Conservation (phyloP, 2,329 filamentous ascomycete genomes). For the Hyphodiscus sp. region DNA sequence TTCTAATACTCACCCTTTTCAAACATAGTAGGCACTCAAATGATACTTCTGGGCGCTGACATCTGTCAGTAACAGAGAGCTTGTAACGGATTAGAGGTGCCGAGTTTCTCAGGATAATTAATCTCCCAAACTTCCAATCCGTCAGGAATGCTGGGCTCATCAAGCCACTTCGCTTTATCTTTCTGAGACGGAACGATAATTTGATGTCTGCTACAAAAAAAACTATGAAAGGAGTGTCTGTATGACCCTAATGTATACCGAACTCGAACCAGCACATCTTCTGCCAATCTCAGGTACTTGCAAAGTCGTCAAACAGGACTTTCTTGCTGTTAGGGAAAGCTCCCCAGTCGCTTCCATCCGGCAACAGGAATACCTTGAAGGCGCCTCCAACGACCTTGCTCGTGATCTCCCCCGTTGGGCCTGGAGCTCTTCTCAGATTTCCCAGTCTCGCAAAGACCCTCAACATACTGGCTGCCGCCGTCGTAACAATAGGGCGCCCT, state of each 20-base stretch:
- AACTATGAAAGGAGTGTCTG: too few species aligned
- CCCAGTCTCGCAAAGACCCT: background rate
- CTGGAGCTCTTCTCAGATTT: background rate
- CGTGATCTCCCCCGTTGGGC: background rate
- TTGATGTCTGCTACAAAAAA: too few species aligned
- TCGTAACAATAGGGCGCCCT: conserved; percentile 40
- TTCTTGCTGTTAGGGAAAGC: background rate
- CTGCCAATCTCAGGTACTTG: background rate
- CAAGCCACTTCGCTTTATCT: too few species aligned
- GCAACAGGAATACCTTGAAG: background rate
- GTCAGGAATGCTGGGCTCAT: too few species aligned
- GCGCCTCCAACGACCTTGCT: background rate
- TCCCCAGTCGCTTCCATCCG: background rate
- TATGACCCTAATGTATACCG: background rate
- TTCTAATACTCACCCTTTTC: too few species aligned
- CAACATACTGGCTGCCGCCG: background rate
- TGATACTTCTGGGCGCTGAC: too few species aligned
- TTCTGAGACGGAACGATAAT: too few species aligned
- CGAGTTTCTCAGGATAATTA: too few species aligned
- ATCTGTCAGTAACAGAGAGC: too few species aligned
- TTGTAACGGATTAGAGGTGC: too few species aligned
- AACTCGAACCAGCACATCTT: background rate
- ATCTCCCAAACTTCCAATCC: too few species aligned
- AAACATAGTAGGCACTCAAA: too few species aligned
- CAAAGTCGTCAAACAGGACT: background rate